Evolutionary conservation across 805 yeast species (phyloP).

Genomic region (Ascoidea tarda): DNA sequence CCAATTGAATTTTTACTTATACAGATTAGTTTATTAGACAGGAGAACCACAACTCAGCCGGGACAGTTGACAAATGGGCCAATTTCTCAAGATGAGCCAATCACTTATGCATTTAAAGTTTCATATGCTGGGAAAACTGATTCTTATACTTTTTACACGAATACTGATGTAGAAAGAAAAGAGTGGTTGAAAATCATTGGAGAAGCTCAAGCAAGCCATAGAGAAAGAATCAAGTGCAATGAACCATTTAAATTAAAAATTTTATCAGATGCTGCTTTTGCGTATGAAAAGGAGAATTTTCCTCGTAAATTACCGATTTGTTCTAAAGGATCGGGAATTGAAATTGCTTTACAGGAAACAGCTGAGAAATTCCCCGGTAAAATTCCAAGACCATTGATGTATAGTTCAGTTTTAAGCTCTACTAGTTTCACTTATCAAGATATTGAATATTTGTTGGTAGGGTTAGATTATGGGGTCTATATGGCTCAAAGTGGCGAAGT

Average conservation of each 20-base stretch:
- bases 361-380: conserved; percentile 15
- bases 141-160: conserved; percentile 36
- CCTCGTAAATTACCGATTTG: conserved; percentile 38
- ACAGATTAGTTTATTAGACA: conserved; percentile 19
- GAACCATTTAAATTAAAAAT: conserved; percentile 43
- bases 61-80: neutral
- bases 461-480: conserved; percentile 51
- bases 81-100: conserved; percentile 9
- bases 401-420: conserved; percentile 16
- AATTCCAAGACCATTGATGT: conserved; percentile 15
- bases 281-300: conserved; percentile 40
- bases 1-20: conserved; percentile 44
- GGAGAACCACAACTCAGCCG: neutral
- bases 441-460: conserved; percentile 36
- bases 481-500: conserved; percentile 20
- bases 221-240: conserved; percentile 21
- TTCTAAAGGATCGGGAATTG: conserved; percentile 37
- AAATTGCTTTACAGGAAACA: conserved; percentile 21
- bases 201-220: conserved; percentile 28
- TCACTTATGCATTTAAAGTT: conserved; percentile 28
- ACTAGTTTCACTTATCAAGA: conserved; percentile 26
- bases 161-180: conserved; percentile 33
- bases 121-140: conserved; percentile 43
- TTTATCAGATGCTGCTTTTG: conserved; percentile 46
- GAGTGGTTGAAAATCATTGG: conserved; percentile 43